Evolutionary conservation across 2,329 filamentous ascomycete genomes (phyloP).

Genomic region (Aureobasidium leucospermi): DNA sequence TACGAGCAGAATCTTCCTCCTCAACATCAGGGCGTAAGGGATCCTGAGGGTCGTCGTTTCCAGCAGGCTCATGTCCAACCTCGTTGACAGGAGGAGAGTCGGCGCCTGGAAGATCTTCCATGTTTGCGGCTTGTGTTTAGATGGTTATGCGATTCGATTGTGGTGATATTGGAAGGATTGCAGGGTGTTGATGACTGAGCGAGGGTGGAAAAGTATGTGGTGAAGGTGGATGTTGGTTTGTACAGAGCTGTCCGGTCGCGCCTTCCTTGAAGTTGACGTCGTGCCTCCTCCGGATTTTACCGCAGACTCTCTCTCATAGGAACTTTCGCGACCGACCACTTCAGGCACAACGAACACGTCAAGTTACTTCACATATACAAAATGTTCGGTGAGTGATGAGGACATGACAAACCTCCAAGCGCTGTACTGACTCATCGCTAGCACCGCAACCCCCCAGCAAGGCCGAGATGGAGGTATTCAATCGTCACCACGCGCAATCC

Average conservation of each 20-base stretch:
- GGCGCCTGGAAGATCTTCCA: slow-evolving; percentile 20
- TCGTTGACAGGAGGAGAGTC: slow-evolving; percentile 32
- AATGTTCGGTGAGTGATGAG: slow-evolving; percentile 1
- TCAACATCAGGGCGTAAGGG: slow-evolving; percentile 41
- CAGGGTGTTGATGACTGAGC: background rate
- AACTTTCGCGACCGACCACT: background rate
- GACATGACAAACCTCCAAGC: background rate
- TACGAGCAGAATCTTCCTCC: slow-evolving; percentile 39
- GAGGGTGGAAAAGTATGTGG: background rate
- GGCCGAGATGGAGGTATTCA: slow-evolving; percentile 55
- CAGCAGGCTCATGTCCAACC: slow-evolving; percentile 37
- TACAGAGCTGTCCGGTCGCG: background rate
- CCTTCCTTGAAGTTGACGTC: slow-evolving; percentile 8
- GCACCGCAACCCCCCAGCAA: slow-evolving; percentile 63
- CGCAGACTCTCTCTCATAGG: background rate
- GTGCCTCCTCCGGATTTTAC: slow-evolving; percentile 6
- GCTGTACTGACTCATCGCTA: slow-evolving; percentile 23
- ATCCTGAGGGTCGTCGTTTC: slow-evolving; percentile 39
- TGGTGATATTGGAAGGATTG: background rate
- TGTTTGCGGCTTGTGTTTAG: background rate
- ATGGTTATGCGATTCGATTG: background rate
- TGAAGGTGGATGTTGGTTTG: background rate
- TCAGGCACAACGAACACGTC: background rate
- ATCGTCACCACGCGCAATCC: background rate
- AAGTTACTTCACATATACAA: background rate